Evolutionary conservation across 2,329 filamentous ascomycete species (phyloP), one percentile per base, ranked within the genome.

Genomic region (Fusarium falciforme): DNA sequence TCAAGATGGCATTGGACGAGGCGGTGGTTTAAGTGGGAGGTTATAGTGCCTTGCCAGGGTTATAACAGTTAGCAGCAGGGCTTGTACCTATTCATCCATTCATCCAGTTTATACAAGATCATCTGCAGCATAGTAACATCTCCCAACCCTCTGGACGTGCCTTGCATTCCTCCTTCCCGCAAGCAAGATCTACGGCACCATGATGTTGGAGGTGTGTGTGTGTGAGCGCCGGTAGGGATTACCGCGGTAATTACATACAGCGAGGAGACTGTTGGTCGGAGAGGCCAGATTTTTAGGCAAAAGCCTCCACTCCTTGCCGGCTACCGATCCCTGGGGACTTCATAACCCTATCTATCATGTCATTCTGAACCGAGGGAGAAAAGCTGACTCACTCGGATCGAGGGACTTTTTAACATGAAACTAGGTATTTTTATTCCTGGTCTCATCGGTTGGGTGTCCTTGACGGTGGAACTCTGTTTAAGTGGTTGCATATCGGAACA

Each of bases 231-330:
- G 35, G 57, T 42, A 42, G 27, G 57, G 36, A 60, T 42, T 60
- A 29, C 16, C 27, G 35, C 38, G 38, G 38, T 35, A 44, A 44
- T 31, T 29, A n/a, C 27, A 25, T 10, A 33, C 14, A 47, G 42
- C 42, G 22, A 25, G 5, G 8, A 47, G n/a, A 27, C 25, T 36
- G 59, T 61, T 47, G 59, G 59, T 57, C 29, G 49, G 16, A 17
- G 25, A 17, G 14, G 9, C 47, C 47, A 17, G 10, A 63, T 60
- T 65, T 77, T 68, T 77, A 77, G 75, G 75, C 75, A 77, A 71
- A 73, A 64, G 69, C 75, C 61, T 77, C 75, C 75, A 76, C 75
- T 61, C 29, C 55, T 57, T 65, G 29, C 72, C 72, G 64, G 40
- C 38, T 33, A 47, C 40, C 38, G 57, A 61, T 63, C 68, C 64